A percentile compares a stretch with the other conserved stretches of the same genome.
Evolutionary conservation across 495 filamentous ascomycete species (phyloP).

Genomic region (Xylaria intraflava): DNA sequence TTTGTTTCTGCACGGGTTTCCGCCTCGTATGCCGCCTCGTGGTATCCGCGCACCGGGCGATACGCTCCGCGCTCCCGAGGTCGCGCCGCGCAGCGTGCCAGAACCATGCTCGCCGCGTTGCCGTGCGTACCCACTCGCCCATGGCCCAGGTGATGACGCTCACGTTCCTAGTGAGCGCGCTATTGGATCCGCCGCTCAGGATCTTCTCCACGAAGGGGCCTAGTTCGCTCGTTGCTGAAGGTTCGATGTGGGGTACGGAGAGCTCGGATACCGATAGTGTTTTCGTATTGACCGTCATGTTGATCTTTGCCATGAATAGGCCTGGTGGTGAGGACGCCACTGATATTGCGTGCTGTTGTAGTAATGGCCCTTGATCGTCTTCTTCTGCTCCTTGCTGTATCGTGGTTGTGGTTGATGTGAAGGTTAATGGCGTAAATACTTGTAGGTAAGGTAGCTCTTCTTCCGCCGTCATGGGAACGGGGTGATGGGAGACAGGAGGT

Average conservation of each 20-base stretch:
- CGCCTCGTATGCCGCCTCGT: conserved; percentile 15
- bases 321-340: conserved; percentile 31
- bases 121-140: conserved; percentile 46
- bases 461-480: conserved; percentile 40
- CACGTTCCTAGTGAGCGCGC: conserved; percentile 35
- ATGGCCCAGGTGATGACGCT: conserved; percentile 44
- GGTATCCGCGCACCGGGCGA: conserved; percentile 22
- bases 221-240: conserved; percentile 36
- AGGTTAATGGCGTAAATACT: conserved; percentile 49
- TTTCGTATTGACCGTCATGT: conserved; percentile 42
- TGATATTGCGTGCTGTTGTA: conserved; percentile 37
- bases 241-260: conserved; percentile 36
- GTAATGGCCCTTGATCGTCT: conserved; percentile 21
- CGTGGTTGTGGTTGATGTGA: conserved; percentile 41
- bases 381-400: conserved; percentile 22
- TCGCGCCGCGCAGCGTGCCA: conserved; percentile 42
- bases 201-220: conserved; percentile 32
- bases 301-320: conserved; percentile 39
- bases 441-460: conserved; percentile 53
- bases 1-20: conserved; percentile 8
- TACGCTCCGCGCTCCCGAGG: conserved; percentile 23
- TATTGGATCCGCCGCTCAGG: conserved; percentile 15
- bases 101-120: conserved; percentile 37
- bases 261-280: conserved; percentile 33
- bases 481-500: conserved; percentile 44